Base-by-base conservation (phyloP, 306 rosid genomes). In the Acacia crassicarpa region DNA sequence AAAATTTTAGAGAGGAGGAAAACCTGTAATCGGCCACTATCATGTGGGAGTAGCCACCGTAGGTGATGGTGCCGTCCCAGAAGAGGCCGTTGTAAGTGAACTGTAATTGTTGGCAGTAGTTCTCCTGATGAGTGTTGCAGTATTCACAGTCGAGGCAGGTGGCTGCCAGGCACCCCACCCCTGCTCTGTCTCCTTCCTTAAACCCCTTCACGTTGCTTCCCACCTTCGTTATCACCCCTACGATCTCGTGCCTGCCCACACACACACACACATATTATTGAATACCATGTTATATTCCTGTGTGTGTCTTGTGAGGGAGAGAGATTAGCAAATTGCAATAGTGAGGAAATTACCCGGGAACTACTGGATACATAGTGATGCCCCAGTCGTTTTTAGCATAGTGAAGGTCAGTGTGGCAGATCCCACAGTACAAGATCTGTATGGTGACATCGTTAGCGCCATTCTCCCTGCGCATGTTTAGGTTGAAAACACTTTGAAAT, bases 51-150 rank as follows among this genome's bases (percentile, higher is more conserved):
- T 92, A 92, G 56, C 97, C 97, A 41, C 97, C 97, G 20, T 92
- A 91, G 59, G 95, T 92, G 46, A 92, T 80, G 80, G 86, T 88
- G n/a, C 97, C 97, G 79, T 92, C 97, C 97, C 95, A 91, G 90
- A 92, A 91, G 76, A 92, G 17, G 23, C 97, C 92, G 6, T 92
- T 92, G 83, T 89, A 91, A 0, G 83, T 38, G 49, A 89, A 88
- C 77, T 88, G 88, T 33, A 87, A 0, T 4, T 88, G 74, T 0
- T 85, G 87, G 32, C 97, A 92, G 87, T 92, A 92, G 27, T 92
- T 91, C 80, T 92, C 95, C 43, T 87, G 85, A 53, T 86, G 81
- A 15, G 16, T 76, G 0, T 84, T 79, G 82, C 97, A 92, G 40
- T 83, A 56, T 27, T 92, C 90, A 38, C 97, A 92, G 7, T 87